Evolutionary conservation across 176 grass and related monocot genomes (phyloP).

Genomic region (Zoysia pacifica): DNA sequence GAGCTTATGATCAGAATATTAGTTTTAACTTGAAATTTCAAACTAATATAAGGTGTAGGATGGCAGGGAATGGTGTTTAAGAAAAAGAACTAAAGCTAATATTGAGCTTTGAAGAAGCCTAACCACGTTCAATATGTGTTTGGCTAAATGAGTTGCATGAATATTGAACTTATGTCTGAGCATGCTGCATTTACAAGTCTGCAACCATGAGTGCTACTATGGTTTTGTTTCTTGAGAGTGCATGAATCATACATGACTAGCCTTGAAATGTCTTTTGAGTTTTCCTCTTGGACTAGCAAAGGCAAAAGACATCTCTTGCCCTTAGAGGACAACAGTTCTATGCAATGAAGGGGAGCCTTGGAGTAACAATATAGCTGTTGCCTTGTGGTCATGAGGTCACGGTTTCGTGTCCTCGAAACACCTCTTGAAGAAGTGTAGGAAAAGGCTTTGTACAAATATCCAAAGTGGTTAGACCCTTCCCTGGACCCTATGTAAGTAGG

Average conservation of each 20-base stretch:
- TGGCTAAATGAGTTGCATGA: neutral
- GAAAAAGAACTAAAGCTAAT: neutral
- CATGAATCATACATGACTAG: neutral
- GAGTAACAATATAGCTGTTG: no score
- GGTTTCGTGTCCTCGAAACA: no score
- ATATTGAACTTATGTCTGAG: slow-evolving; percentile 18
- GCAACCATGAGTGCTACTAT: slow-evolving; percentile 41
- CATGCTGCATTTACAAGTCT: slow-evolving; percentile 18
- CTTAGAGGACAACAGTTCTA: no score
- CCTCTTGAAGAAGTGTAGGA: no score
- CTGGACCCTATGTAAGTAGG: no score
- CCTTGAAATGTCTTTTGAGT: slow-evolving; percentile 1
- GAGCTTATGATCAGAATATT: slow-evolving; percentile 7
- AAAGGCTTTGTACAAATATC: no score
- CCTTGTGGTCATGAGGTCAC: no score
- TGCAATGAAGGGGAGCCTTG: no score
- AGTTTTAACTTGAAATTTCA: slow-evolving; percentile 4
- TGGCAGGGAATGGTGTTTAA: neutral
- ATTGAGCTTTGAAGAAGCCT: neutral
- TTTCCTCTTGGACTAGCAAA: neutral
- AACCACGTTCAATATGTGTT: neutral
- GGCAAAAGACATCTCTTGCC: neutral
- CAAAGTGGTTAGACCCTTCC: no score
- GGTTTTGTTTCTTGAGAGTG: slow-evolving; percentile 26
- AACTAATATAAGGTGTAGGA: slow-evolving; percentile 8